Base-by-base conservation (phyloP, 202 grass and related monocot genomes). In the Saccharum hybrid region DNA sequence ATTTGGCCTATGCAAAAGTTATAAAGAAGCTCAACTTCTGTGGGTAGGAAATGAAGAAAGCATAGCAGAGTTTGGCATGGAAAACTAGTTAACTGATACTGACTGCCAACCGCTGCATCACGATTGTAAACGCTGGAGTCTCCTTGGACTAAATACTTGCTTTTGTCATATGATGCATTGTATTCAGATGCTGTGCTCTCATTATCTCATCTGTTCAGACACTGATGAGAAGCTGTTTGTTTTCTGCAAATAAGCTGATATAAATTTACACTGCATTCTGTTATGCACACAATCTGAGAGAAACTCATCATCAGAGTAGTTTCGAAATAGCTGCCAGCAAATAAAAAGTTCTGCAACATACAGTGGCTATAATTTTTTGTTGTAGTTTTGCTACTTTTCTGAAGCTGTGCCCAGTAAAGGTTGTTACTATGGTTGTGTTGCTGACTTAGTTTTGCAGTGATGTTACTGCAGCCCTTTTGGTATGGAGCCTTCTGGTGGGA, bases 11-110 rank as follows among this genome's bases (percentile, higher is more conserved):
- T 68, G 96, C 96, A 63, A 98, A 98, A 84, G 93, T 98, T 82
- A 88, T 96, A 81, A 98, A 98, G 81, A 98, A 94, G 88, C 85
- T 98, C 70, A 98, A 96, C 73, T 98, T 98, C 72, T 90, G 89
- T 13, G 86, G 80, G 28, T 98, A 96, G 89, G 71, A 68, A 82
- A 74, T 66, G 5, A 75, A 66, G 23, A 34, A 28, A 81, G 16
- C 34, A 75, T 10, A 42, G 83, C 56, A 54, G 22, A 74, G 71
- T 72, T 81, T 80, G 68, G 69, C 68, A 39, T 1, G 43, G 54
- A 49, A 64, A 33, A 37, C 37, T 64, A 59, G 34, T 85, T 54
- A 37, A 66, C 4, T 10, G 52, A 76, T 79, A 54, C 13, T 68
- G 40, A 78, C 10, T 66, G n/a, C 66, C 86, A 84, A 74, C 48